Evolutionary conservation across 2,329 filamentous ascomycete genomes (phyloP), one percentile per base, ranked within the genome.

Genomic region (Botrytis fragariae): DNA sequence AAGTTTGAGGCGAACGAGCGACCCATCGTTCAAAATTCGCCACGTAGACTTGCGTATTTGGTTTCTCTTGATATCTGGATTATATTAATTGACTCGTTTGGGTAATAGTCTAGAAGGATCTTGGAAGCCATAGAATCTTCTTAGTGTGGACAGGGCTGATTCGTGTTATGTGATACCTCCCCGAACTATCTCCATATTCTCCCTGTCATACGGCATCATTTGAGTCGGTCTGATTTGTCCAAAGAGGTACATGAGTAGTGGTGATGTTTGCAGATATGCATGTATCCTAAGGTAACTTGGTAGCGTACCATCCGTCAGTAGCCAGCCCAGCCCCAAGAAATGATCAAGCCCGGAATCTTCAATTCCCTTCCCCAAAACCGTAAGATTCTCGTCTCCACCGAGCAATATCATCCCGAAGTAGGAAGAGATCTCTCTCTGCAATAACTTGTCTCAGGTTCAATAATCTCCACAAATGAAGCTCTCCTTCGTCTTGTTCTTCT

Each of bases 321-420:
- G 35, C n/a, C 48, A 54, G 48, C 48, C 51, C 45, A 67, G 64
- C 48, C 64, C 64, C 45, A 68, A 54, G 45, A 22, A 54, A 29
- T 42, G 35, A 54, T 20, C 35, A 42, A 35, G 16, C 25, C 64
- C 64, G 25, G 32, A 54, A 54, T 54, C 37, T 54, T n/a, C 25
- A 48, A 10, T 54, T 22, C 32, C 14, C 25, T 32, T 6, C 39
- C 32, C 48, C 48, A 37, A 37, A 68, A 57, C 25, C 35, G 48
- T 42, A 42, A 32, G 35, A 42, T 54, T 68, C 48, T 57, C 35
- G 16, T 42, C 42, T 68, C 48, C 65, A 68, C 25, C 45, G 64
- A 70, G n/a, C 25, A 48, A 69, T 25, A 67, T 48, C 61, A 59
- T 68, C 25, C 48, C 62, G 48, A 68, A 69, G 71, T 25, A 72